Evolutionary conservation across 2,329 filamentous ascomycete species (phyloP).

Genomic region (Fusarium falciforme): DNA sequence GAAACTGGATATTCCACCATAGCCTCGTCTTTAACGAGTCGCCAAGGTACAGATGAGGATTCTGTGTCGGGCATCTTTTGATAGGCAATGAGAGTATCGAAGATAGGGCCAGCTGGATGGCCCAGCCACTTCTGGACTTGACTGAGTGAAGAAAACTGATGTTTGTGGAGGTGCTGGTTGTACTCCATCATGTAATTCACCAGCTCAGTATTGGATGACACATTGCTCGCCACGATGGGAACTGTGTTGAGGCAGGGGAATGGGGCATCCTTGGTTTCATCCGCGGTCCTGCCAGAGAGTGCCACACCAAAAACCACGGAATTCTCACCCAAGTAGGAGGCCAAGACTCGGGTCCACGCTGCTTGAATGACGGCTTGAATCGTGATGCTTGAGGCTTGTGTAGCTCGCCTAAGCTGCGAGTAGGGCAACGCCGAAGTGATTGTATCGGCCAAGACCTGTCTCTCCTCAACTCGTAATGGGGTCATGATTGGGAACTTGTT

Average conservation of each 20-base stretch:
- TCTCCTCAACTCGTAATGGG: slow-evolving; percentile 62
- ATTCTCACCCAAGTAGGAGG: slow-evolving; percentile 80
- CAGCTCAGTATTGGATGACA: slow-evolving; percentile 65
- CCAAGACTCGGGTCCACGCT: slow-evolving; percentile 80
- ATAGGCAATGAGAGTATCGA: slow-evolving; percentile 88
- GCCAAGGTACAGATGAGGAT: slow-evolving; percentile 61
- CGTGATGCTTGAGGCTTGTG: slow-evolving; percentile 71
- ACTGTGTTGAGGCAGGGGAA: slow-evolving; percentile 88
- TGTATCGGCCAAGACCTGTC: slow-evolving; percentile 50
- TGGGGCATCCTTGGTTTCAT: slow-evolving; percentile 67
- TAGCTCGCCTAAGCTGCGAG: slow-evolving; percentile 64
- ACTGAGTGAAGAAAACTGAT: slow-evolving; percentile 78
- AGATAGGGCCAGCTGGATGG: slow-evolving; percentile 72
- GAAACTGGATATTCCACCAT: slow-evolving; percentile 83
- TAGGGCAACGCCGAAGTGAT: slow-evolving; percentile 53
- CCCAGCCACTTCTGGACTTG: slow-evolving; percentile 80
- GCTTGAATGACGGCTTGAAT: slow-evolving; percentile 81
- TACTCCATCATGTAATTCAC: slow-evolving; percentile 72
- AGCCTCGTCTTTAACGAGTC: slow-evolving; percentile 72
- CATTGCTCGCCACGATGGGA: slow-evolving; percentile 73
- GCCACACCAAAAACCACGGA: slow-evolving; percentile 83
- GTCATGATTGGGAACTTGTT: slow-evolving; percentile 83
- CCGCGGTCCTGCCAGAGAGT: slow-evolving; percentile 77
- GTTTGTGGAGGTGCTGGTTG: slow-evolving; percentile 72
- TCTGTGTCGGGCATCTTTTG: slow-evolving; percentile 66